phyloP scores from a whole-genome alignment of 345 rosid genomes.

The Rubroshorea leprosula region DNA sequence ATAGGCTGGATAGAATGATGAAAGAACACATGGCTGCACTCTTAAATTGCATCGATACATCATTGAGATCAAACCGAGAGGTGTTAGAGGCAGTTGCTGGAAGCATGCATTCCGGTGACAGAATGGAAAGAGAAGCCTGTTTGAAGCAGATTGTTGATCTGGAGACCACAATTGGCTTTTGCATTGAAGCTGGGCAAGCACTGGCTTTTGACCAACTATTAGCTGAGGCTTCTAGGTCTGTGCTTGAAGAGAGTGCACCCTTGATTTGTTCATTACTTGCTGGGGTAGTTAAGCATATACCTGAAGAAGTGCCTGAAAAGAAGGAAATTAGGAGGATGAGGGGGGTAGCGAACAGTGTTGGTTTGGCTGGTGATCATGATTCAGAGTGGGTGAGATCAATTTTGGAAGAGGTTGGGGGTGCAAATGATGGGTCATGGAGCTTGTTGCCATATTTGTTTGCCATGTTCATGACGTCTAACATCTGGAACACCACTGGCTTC shows the following conservation, averaged over 20 bases:
- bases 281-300: constrained; percentile 74
- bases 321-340: constrained; percentile 78
- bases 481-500: constrained; percentile 90
- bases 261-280: constrained; percentile 74
- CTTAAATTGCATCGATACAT: constrained; percentile 88
- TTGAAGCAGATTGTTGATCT: constrained; percentile 84
- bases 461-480: constrained; percentile 76
- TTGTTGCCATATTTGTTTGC: constrained; percentile 89
- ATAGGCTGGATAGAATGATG: constrained; percentile 87
- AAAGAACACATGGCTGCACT: constrained; percentile 93
- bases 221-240: constrained; percentile 87
- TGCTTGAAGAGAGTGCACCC: constrained; percentile 84
- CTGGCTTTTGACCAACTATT: constrained; percentile 87
- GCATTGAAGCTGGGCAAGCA: constrained; percentile 96
- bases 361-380: constrained; percentile 68
- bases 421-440: constrained; percentile 90
- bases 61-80: constrained; percentile 84
- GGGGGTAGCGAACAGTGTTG: constrained; percentile 63
- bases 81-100: constrained; percentile 79
- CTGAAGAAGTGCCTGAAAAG: constrained; percentile 81
- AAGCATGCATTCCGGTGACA: constrained; percentile 94
- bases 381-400: constrained; percentile 93
- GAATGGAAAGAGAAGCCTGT: constrained; percentile 72
- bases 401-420: constrained; percentile 89
- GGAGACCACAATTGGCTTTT: constrained; percentile 89